phyloP scores from a whole-genome alignment of 2,329 filamentous ascomycete species.

The Thelonectria blattea region DNA sequence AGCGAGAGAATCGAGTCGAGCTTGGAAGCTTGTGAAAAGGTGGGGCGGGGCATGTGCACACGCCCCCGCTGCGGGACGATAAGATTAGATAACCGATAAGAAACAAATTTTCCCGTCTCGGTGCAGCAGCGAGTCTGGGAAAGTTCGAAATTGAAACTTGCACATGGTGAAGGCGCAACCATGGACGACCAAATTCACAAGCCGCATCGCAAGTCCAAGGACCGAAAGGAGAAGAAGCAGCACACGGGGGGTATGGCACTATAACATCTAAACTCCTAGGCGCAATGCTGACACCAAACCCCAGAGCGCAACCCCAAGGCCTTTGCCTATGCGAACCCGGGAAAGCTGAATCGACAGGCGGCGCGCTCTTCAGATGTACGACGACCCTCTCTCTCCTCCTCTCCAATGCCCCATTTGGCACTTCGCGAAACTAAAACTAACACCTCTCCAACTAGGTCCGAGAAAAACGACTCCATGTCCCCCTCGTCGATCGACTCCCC shows the following conservation, averaged over 20 bases:
- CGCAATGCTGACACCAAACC: conserved; percentile 31
- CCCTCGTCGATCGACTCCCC: conserved; percentile 91
- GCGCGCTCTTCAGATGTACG: conserved; percentile 74
- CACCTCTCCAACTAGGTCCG: no score
- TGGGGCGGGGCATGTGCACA: no score
- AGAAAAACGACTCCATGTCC: conserved; percentile 95
- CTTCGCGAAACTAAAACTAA: no score
- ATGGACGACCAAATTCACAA: conserved; percentile 88
- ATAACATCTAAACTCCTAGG: not conserved
- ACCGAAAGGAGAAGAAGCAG: conserved; percentile 74
- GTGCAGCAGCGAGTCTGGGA: conserved; percentile 34
- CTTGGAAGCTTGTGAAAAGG: not conserved
- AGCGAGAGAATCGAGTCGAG: not conserved
- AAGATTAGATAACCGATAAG: conserved; percentile 29
- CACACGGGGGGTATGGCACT: conserved; percentile 60
- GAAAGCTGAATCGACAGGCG: conserved; percentile 77
- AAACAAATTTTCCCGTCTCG: conserved; percentile 33
- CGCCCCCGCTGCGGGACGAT: conserved; percentile 31
- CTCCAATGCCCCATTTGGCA: no score
- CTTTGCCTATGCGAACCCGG: conserved; percentile 83
- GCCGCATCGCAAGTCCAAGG: conserved; percentile 84
- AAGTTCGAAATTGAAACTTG: conserved; percentile 17
- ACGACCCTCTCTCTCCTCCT: no score
- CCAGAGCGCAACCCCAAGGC: conserved; percentile 85
- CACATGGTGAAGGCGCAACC: conserved; percentile 42